Evolutionary conservation across 345 rosid species (phyloP), one percentile per base, ranked within the genome.

Genomic region (Chamaenerion angustifolium): DNA sequence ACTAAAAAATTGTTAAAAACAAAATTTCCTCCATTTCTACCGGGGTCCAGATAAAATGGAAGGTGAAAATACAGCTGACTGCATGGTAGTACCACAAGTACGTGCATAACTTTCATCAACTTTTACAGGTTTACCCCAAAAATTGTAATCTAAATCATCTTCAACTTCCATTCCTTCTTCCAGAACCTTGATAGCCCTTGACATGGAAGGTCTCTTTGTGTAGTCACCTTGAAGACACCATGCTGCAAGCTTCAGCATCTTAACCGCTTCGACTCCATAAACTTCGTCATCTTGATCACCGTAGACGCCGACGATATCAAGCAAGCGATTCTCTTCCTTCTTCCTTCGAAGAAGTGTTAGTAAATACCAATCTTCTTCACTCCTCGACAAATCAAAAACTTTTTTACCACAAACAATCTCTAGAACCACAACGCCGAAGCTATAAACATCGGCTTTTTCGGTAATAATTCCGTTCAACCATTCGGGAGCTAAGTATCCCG

Each of bases 361-460:
- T 43, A 64, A 48, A 51, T 64, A 49, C 55, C 41, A 19, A 1
- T 55, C 66, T 50, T 66, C 65, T 13, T 55, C 61, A 2, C 45
- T 50, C 41, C 19, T 16, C 9, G 51, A 64, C 18, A 57, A 13
- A 12, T 56, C 63, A 0, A 63, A 13, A 42, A 42, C 58, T 54
- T 43, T 71, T 16, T 52, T 52, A 6, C 68, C 56, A 8, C 71
- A 62, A 25, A 52, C 17, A 21, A 71, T 49, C 56, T 63, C 66
- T 45, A 66, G 19, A 12, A 66, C 31, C 8, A 71, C 68, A 16
- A 62, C 59, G 2, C 71, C 66, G 52, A 71, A 71, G 55, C 68
- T 59, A 6, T 71, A 71, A 2, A 55, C 57, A 50, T 71, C 75
- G 8, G 47, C 75, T 47, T 71, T 63, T 42, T 59, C 58, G 8